A percentile compares a stretch with the other conserved stretches of the same genome.
phyloP scores from a whole-genome alignment of 2,329 filamentous ascomycete genomes.

The Fusarium sp. region DNA sequence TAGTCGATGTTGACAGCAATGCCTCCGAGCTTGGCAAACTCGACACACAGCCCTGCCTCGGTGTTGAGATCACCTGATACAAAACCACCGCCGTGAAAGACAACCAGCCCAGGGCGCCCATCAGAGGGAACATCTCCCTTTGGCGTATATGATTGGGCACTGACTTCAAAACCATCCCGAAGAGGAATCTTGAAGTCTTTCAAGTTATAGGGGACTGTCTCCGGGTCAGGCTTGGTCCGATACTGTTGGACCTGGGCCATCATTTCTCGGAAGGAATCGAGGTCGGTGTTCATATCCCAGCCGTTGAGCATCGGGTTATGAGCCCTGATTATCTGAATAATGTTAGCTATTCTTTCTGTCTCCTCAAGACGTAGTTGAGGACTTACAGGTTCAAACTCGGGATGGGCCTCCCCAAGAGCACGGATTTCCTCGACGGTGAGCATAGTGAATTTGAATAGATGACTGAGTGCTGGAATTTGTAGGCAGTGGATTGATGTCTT shows the following conservation, averaged over 20 bases:
- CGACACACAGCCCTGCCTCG: conserved; percentile 44
- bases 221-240: conserved; percentile 26
- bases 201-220: conserved; percentile 33
- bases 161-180: conserved; percentile 41
- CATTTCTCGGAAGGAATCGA: conserved; percentile 38
- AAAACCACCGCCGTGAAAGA: conserved; percentile 50
- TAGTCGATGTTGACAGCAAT: conserved; percentile 49
- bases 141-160: conserved; percentile 44
- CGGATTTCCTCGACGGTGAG: conserved; percentile 45
- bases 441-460: conserved; percentile 30
- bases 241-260: conserved; percentile 32
- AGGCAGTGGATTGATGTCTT: not conserved
- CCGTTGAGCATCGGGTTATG: conserved; percentile 38
- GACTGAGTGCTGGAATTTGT: not conserved
- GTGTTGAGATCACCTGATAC: conserved; percentile 47
- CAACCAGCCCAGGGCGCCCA: conserved; percentile 46
- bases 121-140: conserved; percentile 10
- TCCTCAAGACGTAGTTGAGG: not conserved
- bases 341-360: conserved; percentile 9
- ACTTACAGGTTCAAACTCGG: conserved; percentile 37
- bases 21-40: conserved; percentile 47
- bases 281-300: conserved; percentile 45
- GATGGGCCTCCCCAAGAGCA: conserved; percentile 39
- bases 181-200: conserved; percentile 44
- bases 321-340: conserved; percentile 20